Evolutionary conservation across 306 rosid species (phyloP), one percentile per base, ranked within the genome.

Genomic region (Hippophae rhamnoides): DNA sequence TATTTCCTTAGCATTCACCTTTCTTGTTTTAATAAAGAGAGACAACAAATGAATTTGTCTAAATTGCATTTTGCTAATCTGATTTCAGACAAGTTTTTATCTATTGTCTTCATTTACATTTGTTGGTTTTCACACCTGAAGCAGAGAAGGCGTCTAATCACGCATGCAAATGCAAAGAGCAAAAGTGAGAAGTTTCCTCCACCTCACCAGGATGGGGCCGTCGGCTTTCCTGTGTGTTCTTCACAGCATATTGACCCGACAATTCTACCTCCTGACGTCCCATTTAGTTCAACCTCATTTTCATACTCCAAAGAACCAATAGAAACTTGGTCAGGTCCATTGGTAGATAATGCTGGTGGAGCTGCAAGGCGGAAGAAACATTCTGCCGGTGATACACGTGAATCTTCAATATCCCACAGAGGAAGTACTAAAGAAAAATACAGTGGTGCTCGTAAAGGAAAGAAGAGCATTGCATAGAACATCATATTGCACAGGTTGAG

Each of bases 111-210:
- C 42, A 41, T 13, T 31, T 31, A 26, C 54, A 44, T 49, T 48
- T 57, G 13, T 45, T 58, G 56, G 57, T 56, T 74, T 71, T 72
- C 46, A 31, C 71, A 31, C 71, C 55, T 73, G 68, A 56, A 69
- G 70, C 97, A 90, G 97, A 84, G 95, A 61, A 68, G 97, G 68
- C 93, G 95, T 51, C 75, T 84, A 60, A 84, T 90, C 61, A 76
- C 81, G 10, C 97, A 83, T 62, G 86, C 90, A 71, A 86, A 90
- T 60, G 97, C 95, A 25, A 90, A 86, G 82, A 89, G 97, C 89
- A 89, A 89, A 81, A 89, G 97, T 44, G 97, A 89, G 69, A 89
- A 89, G 78, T 90, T 90, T 60, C 97, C 97, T 56, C 97, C 97
- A 6, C 95, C 97, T 0, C 95, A 89, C 78, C 94, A 89, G 73